phyloP scores from a whole-genome alignment of 805 yeast genomes.

The Scheffersomyces spartinae region DNA sequence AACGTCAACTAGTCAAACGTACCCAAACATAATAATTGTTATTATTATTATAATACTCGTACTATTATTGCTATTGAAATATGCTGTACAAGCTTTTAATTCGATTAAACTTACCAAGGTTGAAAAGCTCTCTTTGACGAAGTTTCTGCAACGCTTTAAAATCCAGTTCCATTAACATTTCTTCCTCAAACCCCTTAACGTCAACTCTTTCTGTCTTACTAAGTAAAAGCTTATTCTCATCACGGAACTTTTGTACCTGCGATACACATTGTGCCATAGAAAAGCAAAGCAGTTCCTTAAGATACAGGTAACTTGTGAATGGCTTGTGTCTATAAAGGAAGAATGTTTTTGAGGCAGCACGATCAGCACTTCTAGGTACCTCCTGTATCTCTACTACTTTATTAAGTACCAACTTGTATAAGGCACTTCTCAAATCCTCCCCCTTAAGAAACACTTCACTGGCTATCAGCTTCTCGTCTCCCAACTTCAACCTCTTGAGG shows the following conservation, averaged over 20 bases:
- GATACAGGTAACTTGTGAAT: slow-evolving; percentile 17
- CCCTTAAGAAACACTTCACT: slow-evolving; percentile 70
- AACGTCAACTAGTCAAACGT: too few species aligned
- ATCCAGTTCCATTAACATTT: slow-evolving; percentile 64
- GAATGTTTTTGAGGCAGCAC: slow-evolving; percentile 83
- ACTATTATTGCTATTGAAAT: too few species aligned
- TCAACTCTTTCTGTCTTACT: slow-evolving; percentile 84
- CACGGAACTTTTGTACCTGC: slow-evolving; percentile 40
- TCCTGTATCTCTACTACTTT: slow-evolving; percentile 85
- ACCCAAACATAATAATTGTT: too few species aligned
- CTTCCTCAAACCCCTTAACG: slow-evolving; percentile 72
- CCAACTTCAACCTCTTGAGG: slow-evolving; percentile 53
- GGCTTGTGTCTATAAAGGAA: slow-evolving; percentile 65
- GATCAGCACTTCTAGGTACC: slow-evolving; percentile 81
- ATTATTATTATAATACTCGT: too few species aligned
- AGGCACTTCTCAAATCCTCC: slow-evolving; percentile 58
- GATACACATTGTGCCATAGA: slow-evolving; percentile 42
- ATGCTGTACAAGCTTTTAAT: slow-evolving; percentile 38
- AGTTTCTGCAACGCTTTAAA: slow-evolving; percentile 55
- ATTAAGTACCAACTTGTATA: slow-evolving; percentile 52
- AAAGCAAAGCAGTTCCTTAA: slow-evolving; percentile 33
- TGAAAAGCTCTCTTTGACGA: slow-evolving; percentile 43
- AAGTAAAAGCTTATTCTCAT: slow-evolving; percentile 52
- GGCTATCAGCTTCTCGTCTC: slow-evolving; percentile 77
- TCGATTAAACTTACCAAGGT: slow-evolving; percentile 44